Conservation (phyloP, 352 stramenopile genomes). For the Aphanomyces invadans region DNA sequence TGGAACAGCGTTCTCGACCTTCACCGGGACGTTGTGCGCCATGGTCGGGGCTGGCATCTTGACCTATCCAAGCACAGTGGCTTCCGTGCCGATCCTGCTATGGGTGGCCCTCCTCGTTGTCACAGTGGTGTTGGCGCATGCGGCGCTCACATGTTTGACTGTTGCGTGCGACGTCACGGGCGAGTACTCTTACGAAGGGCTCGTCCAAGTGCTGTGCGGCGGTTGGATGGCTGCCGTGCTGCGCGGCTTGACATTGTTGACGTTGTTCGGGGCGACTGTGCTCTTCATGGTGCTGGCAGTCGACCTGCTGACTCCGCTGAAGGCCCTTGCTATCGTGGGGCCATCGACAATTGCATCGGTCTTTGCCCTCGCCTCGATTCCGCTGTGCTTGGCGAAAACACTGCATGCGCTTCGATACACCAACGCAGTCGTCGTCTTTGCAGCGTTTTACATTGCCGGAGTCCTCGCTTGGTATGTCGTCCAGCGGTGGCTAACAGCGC, state of each 20-base stretch:
- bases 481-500: not conserved
- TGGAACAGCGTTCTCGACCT: conserved; percentile 35
- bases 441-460: not conserved
- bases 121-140: conserved; percentile 53
- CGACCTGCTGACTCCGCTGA: conserved; percentile 71
- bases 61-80: conserved; percentile 53
- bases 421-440: conserved; percentile 36
- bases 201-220: conserved; percentile 63
- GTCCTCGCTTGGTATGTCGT: not conserved
- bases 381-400: conserved; percentile 67
- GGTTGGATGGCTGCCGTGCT: conserved; percentile 50
- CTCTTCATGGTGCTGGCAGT: conserved; percentile 78
- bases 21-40: conserved; percentile 57
- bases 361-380: conserved; percentile 52
- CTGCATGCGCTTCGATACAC: conserved; percentile 73
- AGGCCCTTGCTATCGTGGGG: conserved; percentile 39
- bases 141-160: conserved; percentile 55
- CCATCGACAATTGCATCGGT: conserved; percentile 46
- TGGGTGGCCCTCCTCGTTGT: conserved; percentile 44
- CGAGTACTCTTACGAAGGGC: conserved; percentile 69
- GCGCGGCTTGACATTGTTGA: conserved; percentile 55
- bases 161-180: conserved; percentile 46
- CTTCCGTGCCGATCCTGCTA: conserved; percentile 42
- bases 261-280: conserved; percentile 66
- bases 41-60: conserved; percentile 78